Conservation (phyloP, 345 rosid genomes). For the Combretum micranthum region DNA sequence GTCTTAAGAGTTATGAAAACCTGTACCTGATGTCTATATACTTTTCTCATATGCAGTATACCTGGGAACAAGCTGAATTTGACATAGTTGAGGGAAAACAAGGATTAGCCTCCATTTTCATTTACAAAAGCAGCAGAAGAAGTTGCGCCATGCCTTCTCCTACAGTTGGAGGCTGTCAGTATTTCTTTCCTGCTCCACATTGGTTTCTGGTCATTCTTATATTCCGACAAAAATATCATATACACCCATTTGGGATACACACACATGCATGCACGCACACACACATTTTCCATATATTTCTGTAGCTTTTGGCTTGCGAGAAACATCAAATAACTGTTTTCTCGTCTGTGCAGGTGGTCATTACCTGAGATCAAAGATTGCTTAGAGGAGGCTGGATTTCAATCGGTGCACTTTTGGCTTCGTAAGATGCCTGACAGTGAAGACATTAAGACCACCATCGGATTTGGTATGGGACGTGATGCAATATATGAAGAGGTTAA, state of each 20-base stretch:
- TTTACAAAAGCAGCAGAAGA: slow-evolving; percentile 70
- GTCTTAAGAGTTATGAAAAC: not conserved
- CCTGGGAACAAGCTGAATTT: slow-evolving; percentile 90
- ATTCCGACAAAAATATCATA: not conserved
- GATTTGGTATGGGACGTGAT: slow-evolving; percentile 64
- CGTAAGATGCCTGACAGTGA: slow-evolving; percentile 69
- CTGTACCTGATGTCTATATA: not conserved
- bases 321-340: not conserved
- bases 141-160: slow-evolving; percentile 73
- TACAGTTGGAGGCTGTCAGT: slow-evolving; percentile 92
- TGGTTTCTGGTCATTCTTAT: not conserved
- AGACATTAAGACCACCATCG: slow-evolving; percentile 47
- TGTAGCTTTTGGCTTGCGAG: not conserved
- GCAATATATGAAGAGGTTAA: slow-evolving; percentile 65
- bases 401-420: slow-evolving; percentile 75
- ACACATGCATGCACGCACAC: no score
- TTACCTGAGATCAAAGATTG: slow-evolving; percentile 85
- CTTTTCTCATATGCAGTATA: slow-evolving; percentile 36
- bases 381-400: slow-evolving; percentile 83
- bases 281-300: not conserved
- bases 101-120: slow-evolving; percentile 85
- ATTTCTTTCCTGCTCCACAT: slow-evolving; percentile 3
- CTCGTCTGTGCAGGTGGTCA: slow-evolving; percentile 56
- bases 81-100: slow-evolving; percentile 64
- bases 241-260: not conserved